phyloP scores from a whole-genome alignment of 208 protist genomes.

The Strigomonas galati region DNA sequence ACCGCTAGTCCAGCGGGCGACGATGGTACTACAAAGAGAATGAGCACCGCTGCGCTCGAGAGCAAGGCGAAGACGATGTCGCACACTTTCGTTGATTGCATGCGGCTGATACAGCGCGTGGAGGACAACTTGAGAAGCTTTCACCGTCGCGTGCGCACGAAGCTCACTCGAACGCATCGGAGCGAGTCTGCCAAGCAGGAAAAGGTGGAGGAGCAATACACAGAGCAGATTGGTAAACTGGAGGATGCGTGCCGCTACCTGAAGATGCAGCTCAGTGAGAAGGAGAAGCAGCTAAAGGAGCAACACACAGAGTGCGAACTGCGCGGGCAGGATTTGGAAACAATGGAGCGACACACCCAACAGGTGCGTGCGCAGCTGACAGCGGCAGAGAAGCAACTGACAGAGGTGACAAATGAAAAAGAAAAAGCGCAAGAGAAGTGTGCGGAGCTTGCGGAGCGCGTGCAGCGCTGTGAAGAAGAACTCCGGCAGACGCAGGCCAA shows the following conservation, averaged over 20 bases:
- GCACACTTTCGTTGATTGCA: too few species aligned
- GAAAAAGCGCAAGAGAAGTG: not conserved
- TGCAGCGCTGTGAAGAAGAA: constrained; percentile 7
- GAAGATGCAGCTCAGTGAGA: constrained; percentile 19
- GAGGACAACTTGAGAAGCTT: too few species aligned
- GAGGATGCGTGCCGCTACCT: constrained; percentile 49
- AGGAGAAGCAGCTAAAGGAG: constrained; percentile 17
- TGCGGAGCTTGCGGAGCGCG: constrained; percentile 12
- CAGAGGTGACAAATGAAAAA: not conserved
- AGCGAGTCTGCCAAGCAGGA: too few species aligned
- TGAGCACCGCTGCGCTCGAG: too few species aligned
- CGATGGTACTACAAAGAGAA: too few species aligned
- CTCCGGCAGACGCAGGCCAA: too few species aligned
- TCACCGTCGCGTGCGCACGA: too few species aligned
- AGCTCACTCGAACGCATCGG: too few species aligned
- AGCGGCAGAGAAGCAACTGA: constrained; percentile 4
- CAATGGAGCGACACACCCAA: constrained; percentile 13
- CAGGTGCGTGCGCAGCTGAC: constrained; percentile 5
- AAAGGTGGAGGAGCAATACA: too few species aligned
- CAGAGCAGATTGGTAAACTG: constrained; percentile 13
- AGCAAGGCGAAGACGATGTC: too few species aligned
- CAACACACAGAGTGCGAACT: constrained; percentile 38
- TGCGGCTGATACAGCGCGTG: too few species aligned
- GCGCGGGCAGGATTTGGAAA: constrained; percentile 27
- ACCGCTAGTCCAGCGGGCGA: not conserved